phyloP scores from a whole-genome alignment of 1,139 yeast species.

The Saccharomyces hybrid region DNA sequence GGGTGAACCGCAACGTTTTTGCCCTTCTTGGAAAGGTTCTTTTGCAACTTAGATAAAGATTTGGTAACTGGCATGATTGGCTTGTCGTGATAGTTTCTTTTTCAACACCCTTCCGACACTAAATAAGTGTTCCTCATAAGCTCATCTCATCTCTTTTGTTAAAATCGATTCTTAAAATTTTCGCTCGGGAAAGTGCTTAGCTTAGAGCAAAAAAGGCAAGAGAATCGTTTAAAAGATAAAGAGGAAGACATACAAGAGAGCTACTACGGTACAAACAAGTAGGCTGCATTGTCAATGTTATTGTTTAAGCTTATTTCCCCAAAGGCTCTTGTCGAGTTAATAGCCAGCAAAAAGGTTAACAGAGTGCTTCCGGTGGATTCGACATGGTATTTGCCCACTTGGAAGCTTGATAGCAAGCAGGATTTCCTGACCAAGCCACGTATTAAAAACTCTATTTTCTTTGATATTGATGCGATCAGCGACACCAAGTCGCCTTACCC shows the following conservation, averaged over 20 bases:
- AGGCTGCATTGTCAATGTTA: slow-evolving; percentile 14
- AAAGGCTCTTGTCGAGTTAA: slow-evolving; percentile 18
- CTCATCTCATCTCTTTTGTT: background rate
- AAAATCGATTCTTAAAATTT: background rate
- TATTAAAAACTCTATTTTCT: slow-evolving; percentile 60
- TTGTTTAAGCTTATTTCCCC: slow-evolving; percentile 27
- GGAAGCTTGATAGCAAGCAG: slow-evolving; percentile 48
- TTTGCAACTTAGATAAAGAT: slow-evolving; percentile 63
- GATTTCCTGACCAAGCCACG: slow-evolving; percentile 50
- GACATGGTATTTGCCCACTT: slow-evolving; percentile 87
- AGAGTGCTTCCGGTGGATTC: slow-evolving; percentile 71
- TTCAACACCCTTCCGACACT: background rate
- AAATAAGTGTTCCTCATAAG: background rate
- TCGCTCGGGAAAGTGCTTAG: background rate
- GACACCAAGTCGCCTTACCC: slow-evolving; percentile 59
- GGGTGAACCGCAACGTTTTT: slow-evolving; percentile 57
- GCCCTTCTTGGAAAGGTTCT: slow-evolving; percentile 37
- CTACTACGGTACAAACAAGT: background rate
- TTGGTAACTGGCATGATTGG: slow-evolving; percentile 67
- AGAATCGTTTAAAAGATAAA: background rate
- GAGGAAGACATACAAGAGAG: background rate
- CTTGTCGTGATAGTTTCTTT: background rate
- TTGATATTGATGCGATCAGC: slow-evolving; percentile 69
- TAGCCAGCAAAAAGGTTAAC: background rate
- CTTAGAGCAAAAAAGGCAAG: background rate